Evolutionary conservation across 305 asterid species (phyloP).

Genomic region (Fraxinus ornus): DNA sequence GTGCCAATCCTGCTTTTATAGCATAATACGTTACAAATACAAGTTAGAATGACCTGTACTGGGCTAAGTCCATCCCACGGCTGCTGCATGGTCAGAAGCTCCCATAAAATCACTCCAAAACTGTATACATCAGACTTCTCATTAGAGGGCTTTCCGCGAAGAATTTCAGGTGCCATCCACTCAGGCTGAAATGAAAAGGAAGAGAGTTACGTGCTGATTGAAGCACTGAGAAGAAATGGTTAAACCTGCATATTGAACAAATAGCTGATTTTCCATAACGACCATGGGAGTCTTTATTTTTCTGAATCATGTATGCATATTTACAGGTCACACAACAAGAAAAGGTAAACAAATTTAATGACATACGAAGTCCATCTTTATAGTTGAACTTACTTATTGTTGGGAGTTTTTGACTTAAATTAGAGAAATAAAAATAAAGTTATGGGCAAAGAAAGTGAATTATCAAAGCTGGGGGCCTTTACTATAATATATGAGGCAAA

Average conservation of each 20-base stretch:
- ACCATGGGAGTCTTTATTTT: slow-evolving; percentile 8
- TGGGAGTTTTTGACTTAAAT: neutral
- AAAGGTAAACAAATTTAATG: neutral
- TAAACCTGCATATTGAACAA: slow-evolving; percentile 26
- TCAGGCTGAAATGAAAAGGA: slow-evolving; percentile 70
- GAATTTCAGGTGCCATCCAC: slow-evolving; percentile 98
- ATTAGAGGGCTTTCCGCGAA: slow-evolving; percentile 84
- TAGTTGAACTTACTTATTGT: neutral
- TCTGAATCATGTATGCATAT: neutral
- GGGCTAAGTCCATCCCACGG: slow-evolving; percentile 92
- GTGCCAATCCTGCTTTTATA: neutral
- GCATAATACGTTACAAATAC: neutral
- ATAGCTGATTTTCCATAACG: slow-evolving; percentile 11
- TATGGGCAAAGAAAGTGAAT: neutral
- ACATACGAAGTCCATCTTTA: neutral
- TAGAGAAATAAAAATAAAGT: neutral
- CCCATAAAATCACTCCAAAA: slow-evolving; percentile 87
- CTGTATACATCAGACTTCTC: slow-evolving; percentile 90
- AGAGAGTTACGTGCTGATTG: slow-evolving; percentile 34
- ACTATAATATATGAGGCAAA: too few species aligned
- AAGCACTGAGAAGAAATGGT: slow-evolving; percentile 21
- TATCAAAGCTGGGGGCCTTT: neutral
- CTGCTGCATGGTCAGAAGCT: slow-evolving; percentile 82
- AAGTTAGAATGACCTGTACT: slow-evolving; percentile 56
- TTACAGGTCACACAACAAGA: neutral